These are phyloP conservation scores for Schizothecium vesticola DNA, from an alignment of 495 filamentous ascomycete genomes.

Conservation along the genomic window DNA sequence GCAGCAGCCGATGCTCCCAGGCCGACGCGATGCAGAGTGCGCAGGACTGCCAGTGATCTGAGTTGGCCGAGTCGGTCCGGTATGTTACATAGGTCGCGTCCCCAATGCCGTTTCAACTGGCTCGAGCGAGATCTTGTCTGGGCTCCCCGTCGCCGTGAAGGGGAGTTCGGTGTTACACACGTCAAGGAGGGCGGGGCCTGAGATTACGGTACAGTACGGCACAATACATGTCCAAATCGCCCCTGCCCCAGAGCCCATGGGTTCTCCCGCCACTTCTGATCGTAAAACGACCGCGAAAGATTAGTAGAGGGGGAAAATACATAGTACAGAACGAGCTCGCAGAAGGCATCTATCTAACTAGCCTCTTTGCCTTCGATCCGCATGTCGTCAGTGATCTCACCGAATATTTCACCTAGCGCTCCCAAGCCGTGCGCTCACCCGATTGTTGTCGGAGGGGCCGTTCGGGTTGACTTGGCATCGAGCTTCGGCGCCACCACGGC, in stretches of 20 bases:
- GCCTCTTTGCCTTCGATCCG: constrained; percentile 1
- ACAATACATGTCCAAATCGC: not conserved
- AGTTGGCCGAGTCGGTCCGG: constrained; percentile 34
- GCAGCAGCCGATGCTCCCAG: not conserved
- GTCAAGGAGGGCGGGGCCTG: not conserved
- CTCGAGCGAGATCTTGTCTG: not conserved
- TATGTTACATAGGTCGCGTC: constrained; percentile 18
- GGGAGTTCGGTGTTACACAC: not conserved
- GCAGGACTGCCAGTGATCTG: no score
- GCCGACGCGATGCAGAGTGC: not conserved
- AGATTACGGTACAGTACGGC: constrained; percentile 12
- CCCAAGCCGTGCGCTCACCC: not conserved
- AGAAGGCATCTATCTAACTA: no score
- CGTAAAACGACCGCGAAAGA: not conserved
- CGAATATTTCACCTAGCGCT: constrained; percentile 13
- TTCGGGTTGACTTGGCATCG: not conserved
- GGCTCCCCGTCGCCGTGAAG: not conserved
- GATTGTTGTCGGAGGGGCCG: not conserved
- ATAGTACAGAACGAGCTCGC: no score
- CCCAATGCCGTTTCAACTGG: constrained; percentile 19
- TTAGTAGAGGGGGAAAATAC: not conserved
- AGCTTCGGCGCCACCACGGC: not conserved
- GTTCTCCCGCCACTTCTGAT: not conserved
- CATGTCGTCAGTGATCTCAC: constrained; percentile 4
- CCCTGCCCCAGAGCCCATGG: not conserved